Conservation (phyloP, 1,284 basidiomycete genomes). For the Puccinia hordei region DNA sequence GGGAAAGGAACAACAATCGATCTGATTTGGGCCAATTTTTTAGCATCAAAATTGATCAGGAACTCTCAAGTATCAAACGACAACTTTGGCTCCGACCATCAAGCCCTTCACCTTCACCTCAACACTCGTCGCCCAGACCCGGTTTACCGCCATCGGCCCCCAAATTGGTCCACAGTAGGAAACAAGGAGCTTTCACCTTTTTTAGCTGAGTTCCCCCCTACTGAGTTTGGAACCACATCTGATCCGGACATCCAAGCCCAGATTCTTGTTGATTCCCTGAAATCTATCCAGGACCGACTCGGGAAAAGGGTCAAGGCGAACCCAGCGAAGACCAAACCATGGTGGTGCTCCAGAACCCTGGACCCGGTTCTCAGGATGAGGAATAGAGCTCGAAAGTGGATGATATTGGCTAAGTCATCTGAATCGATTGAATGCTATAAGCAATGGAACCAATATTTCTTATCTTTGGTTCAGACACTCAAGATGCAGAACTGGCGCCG, state of each 20-base stretch:
- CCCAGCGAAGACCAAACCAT: not conserved
- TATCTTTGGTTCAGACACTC: not conserved
- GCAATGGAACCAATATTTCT: not conserved
- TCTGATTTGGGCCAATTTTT: not conserved
- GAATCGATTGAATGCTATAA: not conserved
- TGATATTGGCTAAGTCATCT: not conserved
- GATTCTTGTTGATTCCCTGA: not conserved
- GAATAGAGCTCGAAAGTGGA: slow-evolving; percentile 20
- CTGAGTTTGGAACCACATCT: not conserved
- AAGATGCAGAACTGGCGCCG: not conserved
- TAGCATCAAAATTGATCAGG: not conserved
- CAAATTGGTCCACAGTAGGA: not conserved
- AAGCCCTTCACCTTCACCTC: not conserved
- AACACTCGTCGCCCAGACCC: too few species aligned
- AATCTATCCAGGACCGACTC: not conserved
- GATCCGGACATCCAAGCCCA: not conserved
- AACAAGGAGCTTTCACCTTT: not conserved
- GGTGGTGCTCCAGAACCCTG: slow-evolving; percentile 12
- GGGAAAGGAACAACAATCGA: slow-evolving; percentile 2
- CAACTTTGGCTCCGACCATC: not conserved
- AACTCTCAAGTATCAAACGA: not conserved
- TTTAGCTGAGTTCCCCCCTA: not conserved
- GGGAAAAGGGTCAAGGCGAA: not conserved
- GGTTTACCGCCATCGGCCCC: not conserved
- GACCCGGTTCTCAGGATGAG: not conserved